Evolutionary conservation across 305 asterid species (phyloP).

Genomic region (Withania somnifera): DNA sequence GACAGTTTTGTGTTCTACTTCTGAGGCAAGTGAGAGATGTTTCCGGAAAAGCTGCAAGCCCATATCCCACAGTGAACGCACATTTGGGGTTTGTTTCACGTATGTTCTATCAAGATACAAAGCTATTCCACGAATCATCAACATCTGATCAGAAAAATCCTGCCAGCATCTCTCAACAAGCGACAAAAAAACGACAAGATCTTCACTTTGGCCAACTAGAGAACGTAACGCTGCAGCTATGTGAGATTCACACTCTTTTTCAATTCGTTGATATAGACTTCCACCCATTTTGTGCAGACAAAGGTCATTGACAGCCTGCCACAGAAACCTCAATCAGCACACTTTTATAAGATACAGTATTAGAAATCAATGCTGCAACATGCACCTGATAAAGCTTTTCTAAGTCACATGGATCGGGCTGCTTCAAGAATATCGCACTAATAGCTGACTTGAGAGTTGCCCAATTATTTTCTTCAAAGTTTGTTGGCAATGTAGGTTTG

Average conservation of each 20-base stretch:
- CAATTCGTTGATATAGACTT: conserved; percentile 72
- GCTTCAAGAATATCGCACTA: conserved; percentile 84
- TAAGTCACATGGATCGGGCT: conserved; percentile 80
- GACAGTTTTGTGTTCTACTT: conserved; percentile 87
- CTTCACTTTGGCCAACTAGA: conserved; percentile 87
- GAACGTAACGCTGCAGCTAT: conserved; percentile 55
- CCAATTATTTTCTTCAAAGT: conserved; percentile 96
- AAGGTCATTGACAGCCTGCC: conserved; percentile 77
- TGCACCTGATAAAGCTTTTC: conserved; percentile 87
- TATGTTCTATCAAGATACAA: conserved; percentile 88
- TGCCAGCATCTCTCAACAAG: conserved; percentile 81
- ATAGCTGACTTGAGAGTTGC: conserved; percentile 85
- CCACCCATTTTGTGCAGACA: conserved; percentile 97
- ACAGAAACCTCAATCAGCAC: conserved; percentile 15
- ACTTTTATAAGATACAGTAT: conserved; percentile 8
- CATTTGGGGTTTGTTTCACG: conserved; percentile 83
- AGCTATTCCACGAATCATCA: conserved; percentile 94
- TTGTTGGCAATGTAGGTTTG: conserved; percentile 66
- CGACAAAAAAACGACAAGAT: conserved; percentile 76
- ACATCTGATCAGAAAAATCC: conserved; percentile 87
- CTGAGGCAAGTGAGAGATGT: conserved; percentile 81
- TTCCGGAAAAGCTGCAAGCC: conserved; percentile 95
- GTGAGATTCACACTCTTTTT: conserved; percentile 76
- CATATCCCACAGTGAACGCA: conserved; percentile 95
- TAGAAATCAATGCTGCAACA: background rate